Base-by-base conservation (phyloP, 1,284 basidiomycete genomes). In the Gymnopus androsaceus region DNA sequence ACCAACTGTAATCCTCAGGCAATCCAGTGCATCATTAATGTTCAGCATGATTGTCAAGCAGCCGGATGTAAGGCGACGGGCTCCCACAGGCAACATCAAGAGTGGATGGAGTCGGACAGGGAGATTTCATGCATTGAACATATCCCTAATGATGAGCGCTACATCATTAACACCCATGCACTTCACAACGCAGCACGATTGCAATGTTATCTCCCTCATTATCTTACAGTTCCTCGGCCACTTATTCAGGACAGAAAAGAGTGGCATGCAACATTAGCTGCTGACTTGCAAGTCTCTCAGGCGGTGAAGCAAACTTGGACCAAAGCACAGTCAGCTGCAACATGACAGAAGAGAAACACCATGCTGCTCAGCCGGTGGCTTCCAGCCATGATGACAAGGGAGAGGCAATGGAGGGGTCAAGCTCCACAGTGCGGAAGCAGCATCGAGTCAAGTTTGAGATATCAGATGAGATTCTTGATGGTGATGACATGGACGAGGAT, bases 151-250 rank as follows among this genome's bases (percentile, higher is more conserved):
- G 34, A 46, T 12, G 25, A 51, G 15, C 41, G 36, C 11, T 65
- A 50, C 51, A 25, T 64, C 15, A 36, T 66, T 34, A 66, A 66
- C 45, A 59, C 60, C 52, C 59, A 64, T 56, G 60, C 61, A 11
- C 55, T 66, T 11, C 65, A 66, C 50, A 66, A 66, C 47, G 59
- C 59, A 4, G 51, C 53, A 31, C 57, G 55, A 2, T 34, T 66
- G 25, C 58, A 59, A 2, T 17, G 37, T 65, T 65, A 49, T 69
- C 73, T 30, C 72, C 78, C 17, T 73, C 74, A 17, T 69, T 72
- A 14, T 74, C 78, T 30, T 74, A 76, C 51, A 76, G 76, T 38
- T 72, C 80, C 31, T 4, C 44, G 19, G 14, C 52, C 53, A 6
- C 47, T 57, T 7, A n/a, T 51, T 21, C 6, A 42, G 12, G 60